Evolutionary conservation across 345 rosid genomes (phyloP).

Genomic region (Melaleuca quinquenervia): DNA sequence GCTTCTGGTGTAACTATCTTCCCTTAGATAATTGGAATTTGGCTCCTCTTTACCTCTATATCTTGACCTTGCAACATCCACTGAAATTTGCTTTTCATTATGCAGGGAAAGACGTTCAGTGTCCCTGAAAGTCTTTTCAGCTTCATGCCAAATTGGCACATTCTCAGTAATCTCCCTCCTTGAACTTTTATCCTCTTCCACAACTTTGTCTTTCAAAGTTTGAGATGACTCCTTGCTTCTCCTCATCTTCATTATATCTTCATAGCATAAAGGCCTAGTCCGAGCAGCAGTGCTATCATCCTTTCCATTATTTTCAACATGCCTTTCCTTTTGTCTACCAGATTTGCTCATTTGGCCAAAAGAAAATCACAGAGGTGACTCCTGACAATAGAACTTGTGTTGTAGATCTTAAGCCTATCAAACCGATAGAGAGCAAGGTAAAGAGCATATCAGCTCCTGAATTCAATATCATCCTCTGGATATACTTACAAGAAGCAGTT

Average conservation of each 20-base stretch:
- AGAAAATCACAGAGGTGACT: neutral
- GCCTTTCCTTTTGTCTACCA: constrained; percentile 21
- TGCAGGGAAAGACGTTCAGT: constrained; percentile 14
- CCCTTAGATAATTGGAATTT: neutral
- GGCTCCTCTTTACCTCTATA: constrained; percentile 13
- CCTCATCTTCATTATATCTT: constrained; percentile 71
- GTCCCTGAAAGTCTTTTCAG: constrained; percentile 16
- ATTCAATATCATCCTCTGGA: neutral
- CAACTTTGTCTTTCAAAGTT: constrained; percentile 15
- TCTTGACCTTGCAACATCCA: constrained; percentile 19
- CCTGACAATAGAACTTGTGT: neutral
- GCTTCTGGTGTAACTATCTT: neutral
- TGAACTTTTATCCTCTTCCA: constrained; percentile 6
- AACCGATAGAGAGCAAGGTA: neutral
- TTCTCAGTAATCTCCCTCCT: constrained; percentile 15
- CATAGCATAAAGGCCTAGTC: constrained; percentile 71
- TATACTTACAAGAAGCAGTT: neutral
- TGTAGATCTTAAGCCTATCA: neutral
- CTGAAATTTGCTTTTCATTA: constrained; percentile 11
- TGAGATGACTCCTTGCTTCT: constrained; percentile 36
- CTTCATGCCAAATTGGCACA: constrained; percentile 13
- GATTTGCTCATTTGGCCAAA: constrained; percentile 45
- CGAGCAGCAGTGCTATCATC: constrained; percentile 74
- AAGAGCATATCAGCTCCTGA: neutral
- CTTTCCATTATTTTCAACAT: neutral